Evolutionary conservation across 2,329 filamentous ascomycete species (phyloP), one percentile per base, ranked within the genome.

Genomic region (Mycosphaerella sp.): DNA sequence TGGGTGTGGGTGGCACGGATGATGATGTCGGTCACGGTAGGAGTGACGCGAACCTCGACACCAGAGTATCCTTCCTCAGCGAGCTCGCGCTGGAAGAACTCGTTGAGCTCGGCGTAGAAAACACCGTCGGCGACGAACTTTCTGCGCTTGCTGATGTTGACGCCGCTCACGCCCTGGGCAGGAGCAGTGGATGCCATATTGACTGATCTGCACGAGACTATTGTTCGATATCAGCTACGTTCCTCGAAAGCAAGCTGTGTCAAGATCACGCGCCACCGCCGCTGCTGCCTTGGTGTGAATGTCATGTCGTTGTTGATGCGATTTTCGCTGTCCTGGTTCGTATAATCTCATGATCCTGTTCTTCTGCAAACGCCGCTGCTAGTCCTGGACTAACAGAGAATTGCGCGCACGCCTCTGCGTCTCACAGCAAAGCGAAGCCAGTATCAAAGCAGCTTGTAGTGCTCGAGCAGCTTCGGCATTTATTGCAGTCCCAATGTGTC

Each of bases 11-110:
- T 98, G 75, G 93, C 93, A 78, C 93, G 93, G 84, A 98, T 95
- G 85, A 98, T 97, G 85, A 97, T 97, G 80, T 97, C 93, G 82
- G 93, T 98, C 75, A 98, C 93, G 77, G 93, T 98, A 69, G 93
- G 93, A 70, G 93, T 98, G 71, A 98, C 93, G 83, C 95, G 89
- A 81, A 98, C 93, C 83, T 98, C 95, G 77, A 98, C 93, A 76
- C 93, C 93, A 55, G 93, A 98, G 86, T 98, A 98, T 72, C 93
- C 93, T 82, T 98, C 95, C 86, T 98, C 93, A 75, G 93, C 93
- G 76, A 98, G 84, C 82, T 98, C 93, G 78, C 93, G 92, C 85
- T 97, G 93, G 89, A 98, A 98, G 87, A 98, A 98, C 83, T 98
- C 93, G 87, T 98, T 98, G 79, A 98, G 82, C 82, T 98, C 93